phyloP scores from a whole-genome alignment of 176 grass and related monocot species.

The Juncus effusus region DNA sequence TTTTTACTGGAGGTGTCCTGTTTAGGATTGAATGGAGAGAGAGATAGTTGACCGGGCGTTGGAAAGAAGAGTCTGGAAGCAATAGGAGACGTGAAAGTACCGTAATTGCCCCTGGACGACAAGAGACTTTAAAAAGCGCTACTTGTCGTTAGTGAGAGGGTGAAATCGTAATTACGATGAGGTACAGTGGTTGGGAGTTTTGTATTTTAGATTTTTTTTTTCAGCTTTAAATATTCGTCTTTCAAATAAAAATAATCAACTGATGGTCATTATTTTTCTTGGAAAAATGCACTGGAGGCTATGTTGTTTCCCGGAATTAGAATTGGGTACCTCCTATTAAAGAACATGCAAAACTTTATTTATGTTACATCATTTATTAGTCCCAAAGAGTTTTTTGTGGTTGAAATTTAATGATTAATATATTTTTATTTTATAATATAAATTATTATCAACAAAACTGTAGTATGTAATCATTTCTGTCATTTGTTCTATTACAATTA shows the following conservation, averaged over 20 bases:
- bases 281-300: no score
- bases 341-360: no score
- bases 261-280: neutral
- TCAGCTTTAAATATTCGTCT: neutral
- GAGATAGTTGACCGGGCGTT: conserved; percentile 14
- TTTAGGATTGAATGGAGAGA: neutral
- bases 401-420: no score
- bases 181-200: neutral
- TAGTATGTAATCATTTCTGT: no score
- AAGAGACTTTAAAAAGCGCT: conserved; percentile 2
- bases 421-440: no score
- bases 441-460: no score
- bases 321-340: no score
- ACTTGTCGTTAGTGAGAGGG: conserved; percentile 3
- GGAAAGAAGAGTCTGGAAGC: conserved; percentile 20
- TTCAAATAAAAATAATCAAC: neutral
- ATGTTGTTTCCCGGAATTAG: no score
- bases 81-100: conserved; percentile 5
- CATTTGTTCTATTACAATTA: no score
- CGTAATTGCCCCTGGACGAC: conserved; percentile 17
- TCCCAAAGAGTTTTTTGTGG: no score
- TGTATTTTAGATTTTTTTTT: conserved; percentile 4
- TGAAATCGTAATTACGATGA: neutral
- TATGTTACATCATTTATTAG: no score
- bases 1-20: conserved; percentile 3